Evolutionary conservation across 306 rosid genomes (phyloP), one percentile per base, ranked within the genome.

Genomic region (Vigna reflexopilosa): DNA sequence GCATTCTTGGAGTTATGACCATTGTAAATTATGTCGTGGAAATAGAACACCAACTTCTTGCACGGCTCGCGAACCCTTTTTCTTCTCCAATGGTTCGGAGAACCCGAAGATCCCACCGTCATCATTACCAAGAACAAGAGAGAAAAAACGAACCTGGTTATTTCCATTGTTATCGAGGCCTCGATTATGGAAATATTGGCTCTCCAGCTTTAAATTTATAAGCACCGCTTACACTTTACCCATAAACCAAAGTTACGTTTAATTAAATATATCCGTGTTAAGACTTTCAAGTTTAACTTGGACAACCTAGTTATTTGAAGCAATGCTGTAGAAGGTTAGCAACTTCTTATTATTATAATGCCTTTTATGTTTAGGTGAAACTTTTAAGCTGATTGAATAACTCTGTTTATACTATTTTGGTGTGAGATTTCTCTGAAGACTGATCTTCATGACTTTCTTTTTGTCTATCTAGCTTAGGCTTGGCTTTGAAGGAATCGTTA

Each of bases 51-150:
- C 20, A 93, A 68, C 19, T n/a, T 82, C 40, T 82, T 87, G 67
- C 97, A 93, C 0, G 93, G 97, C 67, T 62, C 68, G 0, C 38
- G 88, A 36, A 67, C 80, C 69, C 47, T 73, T 42, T 74, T 80
- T 30, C 70, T 80, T 36, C 70, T 63, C 61, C 65, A 17, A 3
- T 48, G 48, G 10, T 67, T 42, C 13, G 73, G 57, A 2, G 85
- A 4, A 9, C 82, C 72, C 22, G 77, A 76, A 50, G 59, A 51
- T 73, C 77, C 82, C 4, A 67, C 40, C 3, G 67, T 26, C 22
- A 79, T 34, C 8, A 86, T 13, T n/a, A 82, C 26, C 52, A 80
- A 19, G 26, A 83, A 36, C 16, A 83, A 34, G 49, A 73, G 20
- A 48, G 48, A 14, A 50, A 76, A 38, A 70, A 77, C 20, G 34